A percentile compares a stretch with the other conserved stretches of the same genome.
Conservation (phyloP, 441 rosid genomes). For the Breynia disticha region DNA sequence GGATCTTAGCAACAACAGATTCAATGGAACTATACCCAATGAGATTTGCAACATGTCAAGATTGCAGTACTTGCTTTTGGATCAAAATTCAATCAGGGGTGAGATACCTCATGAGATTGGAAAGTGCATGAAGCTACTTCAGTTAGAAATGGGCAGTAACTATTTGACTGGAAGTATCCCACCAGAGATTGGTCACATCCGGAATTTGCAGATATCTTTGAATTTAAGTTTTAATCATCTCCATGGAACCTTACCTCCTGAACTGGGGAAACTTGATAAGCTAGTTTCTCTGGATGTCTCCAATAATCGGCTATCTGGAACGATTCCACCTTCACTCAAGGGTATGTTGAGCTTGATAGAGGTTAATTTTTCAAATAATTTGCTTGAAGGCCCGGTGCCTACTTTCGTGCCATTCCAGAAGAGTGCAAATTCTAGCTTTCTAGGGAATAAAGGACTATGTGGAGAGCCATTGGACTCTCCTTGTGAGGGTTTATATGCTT, state of each 20-base stretch:
- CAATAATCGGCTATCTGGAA: conserved; percentile 69
- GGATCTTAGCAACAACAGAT: conserved; percentile 67
- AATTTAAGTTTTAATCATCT: conserved; percentile 92
- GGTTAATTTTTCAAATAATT: conserved; percentile 80
- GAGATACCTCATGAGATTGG: conserved; percentile 91
- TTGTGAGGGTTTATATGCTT: conserved; percentile 32
- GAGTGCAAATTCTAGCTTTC: conserved; percentile 69
- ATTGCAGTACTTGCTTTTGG: conserved; percentile 78
- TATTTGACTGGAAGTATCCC: conserved; percentile 84
- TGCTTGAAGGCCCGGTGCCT: conserved; percentile 64
- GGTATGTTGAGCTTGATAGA: conserved; percentile 95
- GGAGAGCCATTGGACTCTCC: conserved; percentile 64
- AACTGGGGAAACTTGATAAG: conserved; percentile 86
- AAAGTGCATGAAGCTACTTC: conserved; percentile 71
- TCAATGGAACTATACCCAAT: conserved; percentile 71
- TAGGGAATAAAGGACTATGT: conserved; percentile 73
- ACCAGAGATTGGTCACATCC: conserved; percentile 72
- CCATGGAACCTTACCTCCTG: conserved; percentile 65
- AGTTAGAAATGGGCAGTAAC: conserved; percentile 67
- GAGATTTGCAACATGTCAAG: conserved; percentile 69
- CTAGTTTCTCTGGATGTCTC: conserved; percentile 87
- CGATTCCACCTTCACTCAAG: conserved; percentile 56
- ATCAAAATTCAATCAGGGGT: conserved; percentile 68
- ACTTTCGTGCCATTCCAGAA: conserved; percentile 75
- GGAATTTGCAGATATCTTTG: conserved; percentile 78